These are phyloP conservation scores for Calonectria montana DNA, from an alignment of 2,329 filamentous ascomycete species.

Conservation along the genomic window DNA sequence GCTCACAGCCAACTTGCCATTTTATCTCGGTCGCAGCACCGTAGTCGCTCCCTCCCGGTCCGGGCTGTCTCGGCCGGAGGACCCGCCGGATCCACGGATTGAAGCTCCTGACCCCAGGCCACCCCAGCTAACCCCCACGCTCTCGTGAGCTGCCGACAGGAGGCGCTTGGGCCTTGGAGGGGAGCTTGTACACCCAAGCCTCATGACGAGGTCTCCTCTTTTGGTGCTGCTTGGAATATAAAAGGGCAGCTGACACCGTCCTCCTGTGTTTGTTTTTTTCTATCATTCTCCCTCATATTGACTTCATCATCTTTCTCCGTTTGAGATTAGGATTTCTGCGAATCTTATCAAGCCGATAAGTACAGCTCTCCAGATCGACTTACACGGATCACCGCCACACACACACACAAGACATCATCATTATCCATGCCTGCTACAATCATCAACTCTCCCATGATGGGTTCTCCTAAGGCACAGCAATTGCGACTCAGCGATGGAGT, in stretches of 20 bases:
- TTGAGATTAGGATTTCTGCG: constrained; percentile 2
- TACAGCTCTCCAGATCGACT: constrained; percentile 12
- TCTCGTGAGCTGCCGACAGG: constrained; percentile 31
- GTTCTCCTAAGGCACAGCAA: constrained; percentile 40
- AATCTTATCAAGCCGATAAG: constrained; percentile 6
- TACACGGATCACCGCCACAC: constrained; percentile 11
- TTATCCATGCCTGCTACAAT: constrained; percentile 39
- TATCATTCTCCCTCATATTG: constrained; percentile 14
- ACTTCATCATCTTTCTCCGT: constrained; percentile 20
- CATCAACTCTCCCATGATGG: constrained; percentile 37
- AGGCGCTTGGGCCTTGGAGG: constrained; percentile 24
- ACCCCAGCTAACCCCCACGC: constrained; percentile 40
- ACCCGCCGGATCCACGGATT: constrained; percentile 19
- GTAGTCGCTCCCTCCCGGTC: constrained; percentile 37
- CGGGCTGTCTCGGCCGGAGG: constrained; percentile 42
- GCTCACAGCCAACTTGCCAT: not conserved
- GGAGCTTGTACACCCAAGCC: constrained; percentile 30
- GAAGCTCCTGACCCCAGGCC: constrained; percentile 25
- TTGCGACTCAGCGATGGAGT: constrained; percentile 46
- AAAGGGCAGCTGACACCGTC: constrained; percentile 40
- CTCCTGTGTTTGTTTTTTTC: constrained; percentile 15
- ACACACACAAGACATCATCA: not conserved
- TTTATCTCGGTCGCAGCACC: constrained; percentile 13
- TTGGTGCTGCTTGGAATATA: constrained; percentile 32
- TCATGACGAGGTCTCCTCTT: constrained; percentile 37